Evolutionary conservation across 768 basidiomycete genomes (phyloP).

Genomic region (Mycena albidolilacea): DNA sequence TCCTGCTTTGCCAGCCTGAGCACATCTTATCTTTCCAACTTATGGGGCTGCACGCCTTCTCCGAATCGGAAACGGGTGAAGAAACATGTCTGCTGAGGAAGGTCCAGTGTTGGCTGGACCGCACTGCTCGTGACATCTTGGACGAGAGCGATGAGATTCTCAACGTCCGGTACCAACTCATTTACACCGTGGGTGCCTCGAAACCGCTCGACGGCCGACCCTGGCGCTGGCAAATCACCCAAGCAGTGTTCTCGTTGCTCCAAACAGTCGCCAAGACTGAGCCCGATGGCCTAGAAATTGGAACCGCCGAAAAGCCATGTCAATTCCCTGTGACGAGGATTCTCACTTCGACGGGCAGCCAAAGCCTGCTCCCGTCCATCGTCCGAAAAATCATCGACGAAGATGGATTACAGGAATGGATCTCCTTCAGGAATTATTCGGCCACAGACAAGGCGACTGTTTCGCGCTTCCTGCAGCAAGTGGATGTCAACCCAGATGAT

Average conservation of each 20-base stretch:
- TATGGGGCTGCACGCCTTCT: conserved; percentile 50
- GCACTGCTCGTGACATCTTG: conserved; percentile 56
- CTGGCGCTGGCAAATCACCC: conserved; percentile 58
- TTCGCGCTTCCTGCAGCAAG: conserved; percentile 12
- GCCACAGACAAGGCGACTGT: background rate
- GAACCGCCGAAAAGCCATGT: background rate
- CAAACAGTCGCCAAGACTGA: conserved; percentile 35
- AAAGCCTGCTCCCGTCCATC: background rate
- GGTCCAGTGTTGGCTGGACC: conserved; percentile 46
- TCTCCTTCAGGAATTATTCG: conserved; percentile 28
- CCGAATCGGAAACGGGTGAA: background rate
- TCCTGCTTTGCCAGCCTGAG: conserved; percentile 68
- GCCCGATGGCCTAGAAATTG: conserved; percentile 43
- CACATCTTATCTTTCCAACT: conserved; percentile 67
- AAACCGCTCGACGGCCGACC: conserved; percentile 56
- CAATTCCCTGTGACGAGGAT: conserved; percentile 27
- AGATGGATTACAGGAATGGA: conserved; percentile 21
- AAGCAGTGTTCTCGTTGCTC: conserved; percentile 55
- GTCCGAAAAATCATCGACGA: conserved; percentile 7
- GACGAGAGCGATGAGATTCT: conserved; percentile 67
- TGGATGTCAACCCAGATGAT: conserved; percentile 1
- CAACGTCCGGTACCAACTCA: conserved; percentile 62
- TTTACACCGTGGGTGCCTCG: conserved; percentile 61
- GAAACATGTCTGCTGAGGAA: conserved; percentile 41
- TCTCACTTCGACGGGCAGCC: background rate